Evolutionary conservation across 2,329 filamentous ascomycete genomes (phyloP).

Genomic region (Fusarium phyllophilum): DNA sequence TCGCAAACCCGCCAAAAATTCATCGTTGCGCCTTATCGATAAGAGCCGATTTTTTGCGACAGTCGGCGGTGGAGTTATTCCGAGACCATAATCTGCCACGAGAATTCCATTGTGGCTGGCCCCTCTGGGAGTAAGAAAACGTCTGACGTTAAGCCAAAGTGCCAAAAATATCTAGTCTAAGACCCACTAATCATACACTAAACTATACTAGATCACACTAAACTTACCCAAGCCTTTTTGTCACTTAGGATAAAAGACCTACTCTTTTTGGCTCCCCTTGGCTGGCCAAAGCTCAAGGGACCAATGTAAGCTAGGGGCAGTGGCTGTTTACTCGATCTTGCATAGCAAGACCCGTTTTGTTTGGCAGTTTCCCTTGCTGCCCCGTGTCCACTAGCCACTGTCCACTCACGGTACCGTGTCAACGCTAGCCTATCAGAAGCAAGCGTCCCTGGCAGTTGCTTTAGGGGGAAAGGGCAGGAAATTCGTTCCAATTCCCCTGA

Average conservation of each 20-base stretch:
- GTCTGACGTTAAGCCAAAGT: not conserved
- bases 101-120: slow-evolving; percentile 28
- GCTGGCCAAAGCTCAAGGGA: slow-evolving; percentile 36
- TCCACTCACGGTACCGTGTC: slow-evolving; percentile 41
- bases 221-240: not conserved
- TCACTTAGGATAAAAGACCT: not conserved
- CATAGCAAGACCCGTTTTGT: slow-evolving; percentile 30
- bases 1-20: slow-evolving; percentile 46
- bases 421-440: slow-evolving; percentile 46
- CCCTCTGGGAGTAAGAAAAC: not conserved
- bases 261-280: not conserved
- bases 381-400: slow-evolving; percentile 45
- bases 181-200: not conserved
- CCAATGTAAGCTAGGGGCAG: slow-evolving; percentile 15
- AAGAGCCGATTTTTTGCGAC: slow-evolving; percentile 45
- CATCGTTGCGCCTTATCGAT: slow-evolving; percentile 51
- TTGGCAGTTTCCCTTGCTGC: slow-evolving; percentile 41
- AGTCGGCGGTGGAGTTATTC: slow-evolving; percentile 51
- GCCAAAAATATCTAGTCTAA: not conserved
- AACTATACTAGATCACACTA: rapidly evolving
- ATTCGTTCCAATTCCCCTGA: slow-evolving; percentile 49
- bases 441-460: slow-evolving; percentile 41
- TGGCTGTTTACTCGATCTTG: slow-evolving; percentile 31
- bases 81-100: slow-evolving; percentile 22
- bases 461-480: slow-evolving; percentile 47